Conservation (phyloP, 768 basidiomycete species). For the Tricholoma hemisulphureum region DNA sequence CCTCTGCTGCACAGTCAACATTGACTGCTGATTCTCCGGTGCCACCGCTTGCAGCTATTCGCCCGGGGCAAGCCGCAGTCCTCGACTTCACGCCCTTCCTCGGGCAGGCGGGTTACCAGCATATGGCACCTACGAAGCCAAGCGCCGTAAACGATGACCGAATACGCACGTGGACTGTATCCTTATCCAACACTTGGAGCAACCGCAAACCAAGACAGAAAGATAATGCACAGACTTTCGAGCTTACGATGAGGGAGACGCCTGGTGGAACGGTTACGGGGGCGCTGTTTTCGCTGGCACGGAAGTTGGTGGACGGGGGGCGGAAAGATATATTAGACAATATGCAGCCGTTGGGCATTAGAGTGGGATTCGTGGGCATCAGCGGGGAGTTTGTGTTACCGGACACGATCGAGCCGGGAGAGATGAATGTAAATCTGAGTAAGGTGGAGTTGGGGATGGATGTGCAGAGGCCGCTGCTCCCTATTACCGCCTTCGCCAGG, state of each 20-base stretch:
- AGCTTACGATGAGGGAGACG: conserved; percentile 57
- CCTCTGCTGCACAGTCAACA: conserved; percentile 19
- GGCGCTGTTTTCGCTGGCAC: conserved; percentile 49
- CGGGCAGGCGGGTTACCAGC: conserved; percentile 45
- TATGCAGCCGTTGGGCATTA: conserved; percentile 35
- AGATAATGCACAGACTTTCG: conserved; percentile 24
- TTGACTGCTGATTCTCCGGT: background rate
- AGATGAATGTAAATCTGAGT: conserved; percentile 1
- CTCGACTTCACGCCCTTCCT: conserved; percentile 54
- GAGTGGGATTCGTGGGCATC: conserved; percentile 50
- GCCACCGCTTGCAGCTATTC: conserved; percentile 24
- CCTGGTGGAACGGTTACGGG: conserved; percentile 54
- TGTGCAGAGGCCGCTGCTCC: conserved; percentile 6
- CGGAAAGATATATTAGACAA: conserved; percentile 44
- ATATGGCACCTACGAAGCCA: conserved; percentile 48
- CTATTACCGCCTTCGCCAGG: conserved; percentile 3
- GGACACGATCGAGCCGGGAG: background rate
- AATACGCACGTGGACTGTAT: conserved; percentile 65
- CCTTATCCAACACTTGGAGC: conserved; percentile 28
- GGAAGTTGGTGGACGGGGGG: conserved; percentile 33
- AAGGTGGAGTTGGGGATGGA: conserved; percentile 9
- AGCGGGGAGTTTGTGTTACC: conserved; percentile 51
- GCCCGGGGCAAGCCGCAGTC: conserved; percentile 53
- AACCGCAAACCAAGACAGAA: conserved; percentile 10
- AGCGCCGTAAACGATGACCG: conserved; percentile 57